A percentile compares a stretch with the other conserved stretches of the same genome.
These are phyloP conservation scores for Medicago truncatula DNA, from an alignment of 306 rosid genomes.

Conservation along the genomic window DNA sequence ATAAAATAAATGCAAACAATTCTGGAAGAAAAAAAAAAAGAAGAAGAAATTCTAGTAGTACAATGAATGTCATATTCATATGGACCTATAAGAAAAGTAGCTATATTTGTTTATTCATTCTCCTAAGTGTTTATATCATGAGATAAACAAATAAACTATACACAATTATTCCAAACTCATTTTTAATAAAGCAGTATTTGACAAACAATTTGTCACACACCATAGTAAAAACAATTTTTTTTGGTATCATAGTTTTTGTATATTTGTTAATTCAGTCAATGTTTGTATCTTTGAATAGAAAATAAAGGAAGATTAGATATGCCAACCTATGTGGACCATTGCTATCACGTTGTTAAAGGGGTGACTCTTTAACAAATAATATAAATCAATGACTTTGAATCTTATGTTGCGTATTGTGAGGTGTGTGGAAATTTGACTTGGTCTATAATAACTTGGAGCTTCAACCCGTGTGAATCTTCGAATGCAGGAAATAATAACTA, in stretches of 20 bases:
- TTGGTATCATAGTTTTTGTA: not conserved
- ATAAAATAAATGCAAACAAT: not conserved
- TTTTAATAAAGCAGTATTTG: not conserved
- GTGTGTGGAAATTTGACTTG: not conserved
- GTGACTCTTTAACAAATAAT: slow-evolving; percentile 34
- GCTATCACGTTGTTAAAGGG: slow-evolving; percentile 15
- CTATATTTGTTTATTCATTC: no score
- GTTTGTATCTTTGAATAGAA: slow-evolving; percentile 26
- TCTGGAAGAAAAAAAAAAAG: no score
- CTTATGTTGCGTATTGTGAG: not conserved
- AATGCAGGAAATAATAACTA: not conserved
- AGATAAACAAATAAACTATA: not conserved
- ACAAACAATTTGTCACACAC: not conserved
- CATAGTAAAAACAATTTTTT: not conserved
- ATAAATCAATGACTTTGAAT: slow-evolving; percentile 39
- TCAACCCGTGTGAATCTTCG: not conserved
- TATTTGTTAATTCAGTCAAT: slow-evolving; percentile 35
- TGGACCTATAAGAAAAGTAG: no score
- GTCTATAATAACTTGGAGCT: not conserved
- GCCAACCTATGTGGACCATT: slow-evolving; percentile 38
- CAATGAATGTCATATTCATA: not conserved
- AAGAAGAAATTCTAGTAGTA: not conserved
- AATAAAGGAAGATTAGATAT: slow-evolving; percentile 26
- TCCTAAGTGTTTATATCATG: not conserved
- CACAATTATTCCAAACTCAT: not conserved